phyloP scores from a whole-genome alignment of 179 eudicot genomes.

The Beta corolliflora region DNA sequence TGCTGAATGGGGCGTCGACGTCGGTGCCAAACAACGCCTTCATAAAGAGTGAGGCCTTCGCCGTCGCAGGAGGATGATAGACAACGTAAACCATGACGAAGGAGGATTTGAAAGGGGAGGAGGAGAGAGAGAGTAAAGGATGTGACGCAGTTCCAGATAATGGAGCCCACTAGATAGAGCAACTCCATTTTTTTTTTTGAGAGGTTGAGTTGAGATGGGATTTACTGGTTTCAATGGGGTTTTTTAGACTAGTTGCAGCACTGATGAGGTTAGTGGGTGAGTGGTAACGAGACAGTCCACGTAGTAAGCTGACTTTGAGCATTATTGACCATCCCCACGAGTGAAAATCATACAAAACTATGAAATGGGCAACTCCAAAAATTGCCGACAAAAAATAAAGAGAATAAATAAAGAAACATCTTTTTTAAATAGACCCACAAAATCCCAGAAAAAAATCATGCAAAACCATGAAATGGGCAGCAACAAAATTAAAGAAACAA shows the following conservation, averaged over 20 bases:
- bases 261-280: not conserved
- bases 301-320: not conserved
- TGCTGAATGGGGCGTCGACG: conserved; percentile 88
- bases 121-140: conserved; percentile 52
- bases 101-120: conserved; percentile 50
- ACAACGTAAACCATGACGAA: conserved; percentile 26
- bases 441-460: no score
- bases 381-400: no score
- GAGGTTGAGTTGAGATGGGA: not conserved
- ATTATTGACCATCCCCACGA: no score
- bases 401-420: no score
- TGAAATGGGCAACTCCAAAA: no score
- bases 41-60: conserved; percentile 47
- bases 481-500: conserved; percentile 16
- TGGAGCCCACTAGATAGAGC: conserved; percentile 56
- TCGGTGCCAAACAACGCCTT: conserved; percentile 89
- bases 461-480: no score
- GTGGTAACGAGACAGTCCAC: not conserved
- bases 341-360: no score
- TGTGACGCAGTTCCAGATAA: conserved; percentile 43
- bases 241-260: not conserved
- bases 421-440: no score
- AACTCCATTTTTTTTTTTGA: conserved; percentile 49
- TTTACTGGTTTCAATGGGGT: not conserved
- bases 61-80: conserved; percentile 1